Percentiles rank a stretch among this genome's conserved stretches.
Conservation (phyloP, 495 filamentous ascomycete genomes). For the Tricharina praecox region DNA sequence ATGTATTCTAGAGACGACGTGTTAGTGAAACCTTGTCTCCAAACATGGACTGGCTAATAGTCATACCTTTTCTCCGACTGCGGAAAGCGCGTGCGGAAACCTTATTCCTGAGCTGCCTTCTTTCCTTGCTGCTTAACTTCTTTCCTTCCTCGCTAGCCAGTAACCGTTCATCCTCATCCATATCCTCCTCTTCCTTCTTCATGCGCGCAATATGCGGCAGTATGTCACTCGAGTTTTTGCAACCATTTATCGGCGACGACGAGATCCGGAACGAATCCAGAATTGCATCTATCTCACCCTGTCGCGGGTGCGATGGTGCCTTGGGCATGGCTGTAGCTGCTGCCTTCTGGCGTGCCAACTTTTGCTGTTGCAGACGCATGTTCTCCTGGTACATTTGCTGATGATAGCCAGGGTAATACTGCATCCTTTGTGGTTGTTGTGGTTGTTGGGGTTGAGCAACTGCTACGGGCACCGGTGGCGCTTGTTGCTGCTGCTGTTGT, state of each 20-base stretch:
- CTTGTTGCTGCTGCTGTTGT: too few species aligned
- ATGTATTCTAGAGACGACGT: slow-evolving; percentile 88
- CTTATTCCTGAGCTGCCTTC: slow-evolving; percentile 90
- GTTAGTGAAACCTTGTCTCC: too few species aligned
- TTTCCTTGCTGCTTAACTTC: slow-evolving; percentile 86
- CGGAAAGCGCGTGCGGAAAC: slow-evolving; percentile 95
- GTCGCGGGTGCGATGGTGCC: background rate
- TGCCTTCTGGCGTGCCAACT: slow-evolving; percentile 23
- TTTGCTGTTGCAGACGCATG: slow-evolving; percentile 58
- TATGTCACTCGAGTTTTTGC: slow-evolving; percentile 33
- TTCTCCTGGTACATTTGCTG: slow-evolving; percentile 50
- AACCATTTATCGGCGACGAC: slow-evolving; percentile 33
- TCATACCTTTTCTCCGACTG: slow-evolving; percentile 89
- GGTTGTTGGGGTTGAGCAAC: slow-evolving; percentile 48
- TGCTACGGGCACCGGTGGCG: too few species aligned
- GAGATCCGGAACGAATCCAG: slow-evolving; percentile 30
- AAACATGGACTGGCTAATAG: too few species aligned
- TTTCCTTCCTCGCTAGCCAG: slow-evolving; percentile 93
- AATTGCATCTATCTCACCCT: slow-evolving; percentile 26
- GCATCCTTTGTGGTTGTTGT: slow-evolving; percentile 45
- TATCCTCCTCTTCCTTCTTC: slow-evolving; percentile 87
- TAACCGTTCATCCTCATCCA: slow-evolving; percentile 93
- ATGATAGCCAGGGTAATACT: slow-evolving; percentile 71
- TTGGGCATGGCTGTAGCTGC: background rate
- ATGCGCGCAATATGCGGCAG: slow-evolving; percentile 38